Percentiles rank a stretch among this genome's conserved stretches.
Conservation (phyloP, 2,329 filamentous ascomycete species). For the Chaetomiaceae sp. region DNA sequence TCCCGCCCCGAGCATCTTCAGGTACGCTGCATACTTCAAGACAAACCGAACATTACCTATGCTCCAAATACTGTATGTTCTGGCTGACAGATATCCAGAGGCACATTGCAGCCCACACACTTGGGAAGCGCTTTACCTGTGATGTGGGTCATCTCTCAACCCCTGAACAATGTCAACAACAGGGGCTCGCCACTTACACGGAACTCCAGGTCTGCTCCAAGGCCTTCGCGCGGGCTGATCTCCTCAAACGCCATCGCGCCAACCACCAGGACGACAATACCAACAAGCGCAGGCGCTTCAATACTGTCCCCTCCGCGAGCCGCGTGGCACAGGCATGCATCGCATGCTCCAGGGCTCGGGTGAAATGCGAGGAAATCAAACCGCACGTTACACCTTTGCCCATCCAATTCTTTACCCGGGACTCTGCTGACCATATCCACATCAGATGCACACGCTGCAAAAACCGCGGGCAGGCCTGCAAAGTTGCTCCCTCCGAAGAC, state of each 20-base stretch:
- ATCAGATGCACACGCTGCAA: slow-evolving; percentile 43
- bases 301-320: slow-evolving; percentile 40
- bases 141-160: slow-evolving; percentile 23
- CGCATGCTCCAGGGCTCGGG: slow-evolving; percentile 46
- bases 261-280: slow-evolving; percentile 47
- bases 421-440: slow-evolving; percentile 7
- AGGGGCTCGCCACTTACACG: too few relatives aligned
- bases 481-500: slow-evolving; percentile 35
- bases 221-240: slow-evolving; percentile 49
- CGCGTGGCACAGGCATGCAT: slow-evolving; percentile 51
- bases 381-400: slow-evolving; percentile 31
- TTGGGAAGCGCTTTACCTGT: slow-evolving; percentile 46
- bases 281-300: slow-evolving; percentile 43
- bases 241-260: slow-evolving; percentile 47
- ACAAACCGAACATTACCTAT: neutral
- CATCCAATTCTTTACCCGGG: too few relatives aligned
- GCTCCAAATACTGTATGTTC: neutral
- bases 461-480: slow-evolving; percentile 43
- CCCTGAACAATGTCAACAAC: too few relatives aligned
- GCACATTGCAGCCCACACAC: slow-evolving; percentile 47
- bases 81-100: slow-evolving; percentile 26
- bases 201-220: slow-evolving; percentile 44
- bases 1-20: slow-evolving; percentile 51
- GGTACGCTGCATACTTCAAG: too few relatives aligned
- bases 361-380: slow-evolving; percentile 53